Conservation (phyloP, 352 stramenopile genomes). For the Globisporangium cylindrosporum region DNA sequence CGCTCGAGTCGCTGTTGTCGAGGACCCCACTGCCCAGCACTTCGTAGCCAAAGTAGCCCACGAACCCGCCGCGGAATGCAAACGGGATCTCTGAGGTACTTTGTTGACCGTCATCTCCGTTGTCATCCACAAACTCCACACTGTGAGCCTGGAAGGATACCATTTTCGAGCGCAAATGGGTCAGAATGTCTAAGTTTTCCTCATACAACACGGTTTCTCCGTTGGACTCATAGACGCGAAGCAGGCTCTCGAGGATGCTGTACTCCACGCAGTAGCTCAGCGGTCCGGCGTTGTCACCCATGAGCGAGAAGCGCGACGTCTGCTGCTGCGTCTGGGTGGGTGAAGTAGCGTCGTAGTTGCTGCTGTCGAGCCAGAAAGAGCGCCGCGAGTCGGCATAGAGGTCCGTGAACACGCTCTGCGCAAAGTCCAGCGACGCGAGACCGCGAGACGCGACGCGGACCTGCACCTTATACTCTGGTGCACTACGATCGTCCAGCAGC, state of each 20-base stretch:
- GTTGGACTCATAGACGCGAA: slow-evolving; percentile 34
- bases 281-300: slow-evolving; percentile 65
- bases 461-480: slow-evolving; percentile 32
- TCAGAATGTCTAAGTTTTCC: slow-evolving; percentile 31
- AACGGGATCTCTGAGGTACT: slow-evolving; percentile 45
- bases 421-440: slow-evolving; percentile 56
- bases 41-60: slow-evolving; percentile 89
- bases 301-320: slow-evolving; percentile 61
- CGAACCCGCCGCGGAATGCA: slow-evolving; percentile 76
- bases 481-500: neutral
- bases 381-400: slow-evolving; percentile 44
- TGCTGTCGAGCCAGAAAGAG: slow-evolving; percentile 83
- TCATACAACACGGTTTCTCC: slow-evolving; percentile 15
- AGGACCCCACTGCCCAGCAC: slow-evolving; percentile 41
- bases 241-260: slow-evolving; percentile 44
- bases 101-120: slow-evolving; percentile 1
- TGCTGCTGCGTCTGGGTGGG: neutral
- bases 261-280: slow-evolving; percentile 66
- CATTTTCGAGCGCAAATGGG: slow-evolving; percentile 41
- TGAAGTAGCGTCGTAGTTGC: slow-evolving; percentile 43
- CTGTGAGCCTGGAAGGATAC: slow-evolving; percentile 30
- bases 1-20: slow-evolving; percentile 18
- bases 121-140: slow-evolving; percentile 20
- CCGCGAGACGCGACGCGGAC: slow-evolving; percentile 34
- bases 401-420: slow-evolving; percentile 54